Percentiles rank a stretch among this genome's conserved stretches.
Conservation (phyloP, 2,329 filamentous ascomycete species). For the Amphichorda felina region DNA sequence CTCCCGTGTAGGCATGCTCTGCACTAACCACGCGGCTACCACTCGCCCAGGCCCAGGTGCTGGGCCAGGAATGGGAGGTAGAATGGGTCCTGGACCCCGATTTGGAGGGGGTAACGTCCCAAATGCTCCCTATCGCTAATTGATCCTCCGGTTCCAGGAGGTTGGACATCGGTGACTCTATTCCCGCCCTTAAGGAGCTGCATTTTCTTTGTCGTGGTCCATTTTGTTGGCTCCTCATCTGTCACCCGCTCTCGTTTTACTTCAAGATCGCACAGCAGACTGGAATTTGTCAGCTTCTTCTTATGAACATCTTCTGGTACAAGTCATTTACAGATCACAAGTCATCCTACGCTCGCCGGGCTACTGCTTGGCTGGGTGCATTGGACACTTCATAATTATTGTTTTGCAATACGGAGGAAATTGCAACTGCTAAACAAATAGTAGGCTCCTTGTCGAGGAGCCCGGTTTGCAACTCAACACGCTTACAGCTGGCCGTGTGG, state of each 20-base stretch:
- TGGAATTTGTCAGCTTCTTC: slow-evolving; percentile 33
- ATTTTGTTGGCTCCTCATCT: not conserved
- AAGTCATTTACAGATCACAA: slow-evolving; percentile 40
- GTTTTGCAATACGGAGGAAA: slow-evolving; percentile 40
- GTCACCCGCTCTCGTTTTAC: slow-evolving; percentile 11
- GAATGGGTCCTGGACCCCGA: slow-evolving; percentile 43
- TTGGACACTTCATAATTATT: slow-evolving; percentile 53
- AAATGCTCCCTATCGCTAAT: not conserved
- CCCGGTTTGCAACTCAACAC: slow-evolving; percentile 12
- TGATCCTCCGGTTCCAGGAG: not conserved
- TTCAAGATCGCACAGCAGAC: slow-evolving; percentile 23
- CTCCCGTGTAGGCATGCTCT: slow-evolving; percentile 96
- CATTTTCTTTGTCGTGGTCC: not conserved
- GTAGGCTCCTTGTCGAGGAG: slow-evolving; percentile 2
- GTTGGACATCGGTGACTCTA: not conserved
- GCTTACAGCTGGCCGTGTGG: too few species aligned
- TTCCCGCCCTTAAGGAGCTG: not conserved
- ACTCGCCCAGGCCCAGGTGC: slow-evolving; percentile 81
- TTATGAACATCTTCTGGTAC: slow-evolving; percentile 36
- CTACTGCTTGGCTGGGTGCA: slow-evolving; percentile 36
- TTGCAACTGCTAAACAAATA: slow-evolving; percentile 9
- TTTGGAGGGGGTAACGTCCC: slow-evolving; percentile 30
- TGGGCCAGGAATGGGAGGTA: slow-evolving; percentile 47
- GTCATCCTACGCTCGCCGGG: slow-evolving; percentile 44
- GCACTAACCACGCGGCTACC: slow-evolving; percentile 83